Percentiles rank a stretch among this genome's conserved stretches.
phyloP scores from a whole-genome alignment of 139 green algal genomes.

The Chlorella sp. region DNA sequence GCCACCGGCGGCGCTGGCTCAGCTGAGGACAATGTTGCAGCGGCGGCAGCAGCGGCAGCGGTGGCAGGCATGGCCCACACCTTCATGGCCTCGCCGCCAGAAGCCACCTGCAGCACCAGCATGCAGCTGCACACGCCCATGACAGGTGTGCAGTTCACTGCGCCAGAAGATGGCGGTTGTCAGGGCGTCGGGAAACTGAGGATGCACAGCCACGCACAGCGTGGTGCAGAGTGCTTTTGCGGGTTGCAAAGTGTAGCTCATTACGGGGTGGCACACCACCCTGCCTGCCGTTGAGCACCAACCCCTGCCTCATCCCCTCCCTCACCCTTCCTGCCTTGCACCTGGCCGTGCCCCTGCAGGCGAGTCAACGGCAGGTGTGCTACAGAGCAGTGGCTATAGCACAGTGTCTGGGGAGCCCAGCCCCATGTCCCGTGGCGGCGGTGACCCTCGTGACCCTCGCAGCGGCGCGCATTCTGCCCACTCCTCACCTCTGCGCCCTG shows the following conservation, averaged over 20 bases:
- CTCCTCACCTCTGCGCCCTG: slow-evolving; percentile 39
- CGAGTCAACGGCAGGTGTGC: slow-evolving; percentile 24
- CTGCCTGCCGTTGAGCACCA: too few species aligned
- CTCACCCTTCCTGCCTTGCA: not conserved
- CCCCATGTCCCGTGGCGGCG: slow-evolving; percentile 2
- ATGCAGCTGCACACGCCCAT: slow-evolving; percentile 41
- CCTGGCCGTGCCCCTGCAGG: too few species aligned
- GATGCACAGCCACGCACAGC: too few species aligned
- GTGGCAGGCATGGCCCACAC: slow-evolving; percentile 27
- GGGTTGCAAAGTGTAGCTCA: too few species aligned
- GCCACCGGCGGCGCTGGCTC: not conserved
- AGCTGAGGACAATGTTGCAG: not conserved
- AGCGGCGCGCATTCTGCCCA: slow-evolving; percentile 13
- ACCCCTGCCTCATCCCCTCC: too few species aligned
- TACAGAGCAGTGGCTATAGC: slow-evolving; percentile 33
- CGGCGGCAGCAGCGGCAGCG: not conserved
- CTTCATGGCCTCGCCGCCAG: slow-evolving; percentile 14
- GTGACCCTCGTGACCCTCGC: not conserved
- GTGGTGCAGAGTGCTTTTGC: too few species aligned
- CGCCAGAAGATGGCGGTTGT: not conserved
- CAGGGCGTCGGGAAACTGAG: too few species aligned
- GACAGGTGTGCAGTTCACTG: slow-evolving; percentile 18
- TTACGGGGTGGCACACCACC: too few species aligned
- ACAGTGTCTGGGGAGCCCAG: slow-evolving; percentile 27
- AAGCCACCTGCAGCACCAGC: slow-evolving; percentile 31